These are phyloP conservation scores for Gaillardinia entomophila DNA, from an alignment of 805 yeast genomes.

Conservation along the genomic window DNA sequence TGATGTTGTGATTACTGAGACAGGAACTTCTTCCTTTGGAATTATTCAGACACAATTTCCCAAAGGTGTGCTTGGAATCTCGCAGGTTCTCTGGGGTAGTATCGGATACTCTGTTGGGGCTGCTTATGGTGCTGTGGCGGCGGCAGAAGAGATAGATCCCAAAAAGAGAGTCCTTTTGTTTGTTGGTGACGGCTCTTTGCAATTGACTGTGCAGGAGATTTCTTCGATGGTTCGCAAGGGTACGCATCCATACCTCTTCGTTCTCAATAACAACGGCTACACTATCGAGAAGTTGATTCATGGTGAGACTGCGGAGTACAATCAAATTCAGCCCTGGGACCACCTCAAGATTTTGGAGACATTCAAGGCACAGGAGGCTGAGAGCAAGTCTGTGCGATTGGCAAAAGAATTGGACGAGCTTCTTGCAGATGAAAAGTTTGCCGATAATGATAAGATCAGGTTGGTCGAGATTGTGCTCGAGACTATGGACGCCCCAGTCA, in stretches of 20 bases:
- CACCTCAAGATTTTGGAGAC: constrained; percentile 26
- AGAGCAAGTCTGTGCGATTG: constrained; percentile 18
- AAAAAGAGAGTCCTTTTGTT: constrained; percentile 33
- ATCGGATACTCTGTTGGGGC: constrained; percentile 24
- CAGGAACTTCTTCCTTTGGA: constrained; percentile 24
- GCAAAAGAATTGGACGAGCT: constrained; percentile 20
- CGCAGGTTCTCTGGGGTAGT: constrained; percentile 24
- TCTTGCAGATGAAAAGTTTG: constrained; percentile 21
- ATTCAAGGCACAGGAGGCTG: constrained; percentile 26
- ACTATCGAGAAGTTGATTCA: constrained; percentile 37
- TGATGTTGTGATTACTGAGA: constrained; percentile 21
- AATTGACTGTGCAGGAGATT: constrained; percentile 36
- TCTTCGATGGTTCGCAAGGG: constrained; percentile 32
- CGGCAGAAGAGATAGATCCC: constrained; percentile 23
- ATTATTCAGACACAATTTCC: constrained; percentile 21
- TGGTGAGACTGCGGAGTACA: constrained; percentile 30
- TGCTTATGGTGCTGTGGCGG: constrained; percentile 23
- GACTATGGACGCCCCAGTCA: constrained; percentile 32
- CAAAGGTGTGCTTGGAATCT: constrained; percentile 16
- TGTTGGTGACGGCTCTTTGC: constrained; percentile 40
- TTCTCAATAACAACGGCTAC: constrained; percentile 35
- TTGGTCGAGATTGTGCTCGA: constrained; percentile 32
- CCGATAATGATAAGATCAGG: constrained; percentile 24
- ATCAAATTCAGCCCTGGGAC: constrained; percentile 36
- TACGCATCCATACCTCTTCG: constrained; percentile 31